Evolutionary conservation across 2,329 filamentous ascomycete species (phyloP), one percentile per base, ranked within the genome.

Genomic region (Fusarium caatingaense): DNA sequence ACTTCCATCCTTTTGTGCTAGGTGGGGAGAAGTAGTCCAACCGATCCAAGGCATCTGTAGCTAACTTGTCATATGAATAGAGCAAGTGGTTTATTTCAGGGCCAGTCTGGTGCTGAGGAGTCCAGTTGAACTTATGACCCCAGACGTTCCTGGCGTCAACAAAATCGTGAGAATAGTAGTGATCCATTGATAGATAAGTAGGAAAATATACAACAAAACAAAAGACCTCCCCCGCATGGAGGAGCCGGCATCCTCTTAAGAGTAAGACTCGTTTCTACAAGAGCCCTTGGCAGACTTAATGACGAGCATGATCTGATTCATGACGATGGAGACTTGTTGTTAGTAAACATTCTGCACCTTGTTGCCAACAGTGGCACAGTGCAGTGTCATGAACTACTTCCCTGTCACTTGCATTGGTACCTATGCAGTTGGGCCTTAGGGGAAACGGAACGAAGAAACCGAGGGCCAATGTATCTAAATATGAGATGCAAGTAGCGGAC

Each of bases 1-100:
- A 80, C 54, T 74, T 75, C 69, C 76, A 78, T 37, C 56, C 60
- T 21, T 75, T 73, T 11, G 73, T 60, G 6, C 60, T 68, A 32
- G 64, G 71, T 12, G 75, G 75, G 57, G 86, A 87, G 56, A 93
- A 85, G 20, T 84, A 80, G 73, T 93, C 89, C 20, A 94, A 78
- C 9, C 85, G 82, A 62, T 89, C 84, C 18, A 93, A 80, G 61
- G 89, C 90, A 62, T 92, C 85, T 69, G 92, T 88, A 32, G 85
- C 91, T 2, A 93, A 80, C 10, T 82, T 83, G 78, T 95, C 93
- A 75, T 92, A 94, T 2, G 87, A 86, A 61, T 87, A 85, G 51
- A 89, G 90, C 69, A 92, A 76, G 5, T 86, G 87, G 56, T 86
- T 79, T 41, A 90, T 80, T 73, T 93, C 82, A 57, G 90, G 85